These are phyloP conservation scores for Cryptococcus deneoformans DNA, from an alignment of 1,284 basidiomycete species.

Conservation along the genomic window DNA sequence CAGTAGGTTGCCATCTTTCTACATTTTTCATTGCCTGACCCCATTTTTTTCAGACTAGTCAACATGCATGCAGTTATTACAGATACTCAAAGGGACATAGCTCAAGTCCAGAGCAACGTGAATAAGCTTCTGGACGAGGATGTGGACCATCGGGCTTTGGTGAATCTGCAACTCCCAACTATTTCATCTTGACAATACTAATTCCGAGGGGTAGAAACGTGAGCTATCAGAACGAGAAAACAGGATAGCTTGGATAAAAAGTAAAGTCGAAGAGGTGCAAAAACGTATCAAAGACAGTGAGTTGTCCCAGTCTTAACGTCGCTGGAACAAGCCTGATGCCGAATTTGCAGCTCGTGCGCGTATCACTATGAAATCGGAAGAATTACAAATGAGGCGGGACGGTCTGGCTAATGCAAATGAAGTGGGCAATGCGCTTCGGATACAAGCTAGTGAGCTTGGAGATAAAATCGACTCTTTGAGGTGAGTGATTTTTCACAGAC, in stretches of 20 bases:
- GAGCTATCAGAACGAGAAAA: slow-evolving; percentile 39
- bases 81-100: slow-evolving; percentile 64
- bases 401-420: slow-evolving; percentile 26
- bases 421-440: slow-evolving; percentile 22
- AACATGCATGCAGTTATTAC: slow-evolving; percentile 65
- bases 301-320: slow-evolving; percentile 3
- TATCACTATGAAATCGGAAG: slow-evolving; percentile 25
- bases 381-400: slow-evolving; percentile 22
- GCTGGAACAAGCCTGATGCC: background rate
- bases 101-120: slow-evolving; percentile 57
- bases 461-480: slow-evolving; percentile 24
- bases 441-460: slow-evolving; percentile 17
- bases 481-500: slow-evolving; percentile 12
- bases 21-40: too few species aligned
- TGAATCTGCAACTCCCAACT: slow-evolving; percentile 22
- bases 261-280: slow-evolving; percentile 12
- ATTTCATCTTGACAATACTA: too few species aligned
- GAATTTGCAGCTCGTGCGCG: slow-evolving; percentile 22
- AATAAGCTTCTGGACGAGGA: slow-evolving; percentile 57
- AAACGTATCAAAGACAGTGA: slow-evolving; percentile 24
- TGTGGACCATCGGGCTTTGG: slow-evolving; percentile 53
- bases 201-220: slow-evolving; percentile 44
- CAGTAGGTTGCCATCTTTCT: slow-evolving; percentile 31
- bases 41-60: slow-evolving; percentile 56
- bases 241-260: slow-evolving; percentile 16